A percentile compares a stretch with the other conserved stretches of the same genome.
phyloP scores from a whole-genome alignment of 2,329 filamentous ascomycete species.

The Huntiella savannae region DNA sequence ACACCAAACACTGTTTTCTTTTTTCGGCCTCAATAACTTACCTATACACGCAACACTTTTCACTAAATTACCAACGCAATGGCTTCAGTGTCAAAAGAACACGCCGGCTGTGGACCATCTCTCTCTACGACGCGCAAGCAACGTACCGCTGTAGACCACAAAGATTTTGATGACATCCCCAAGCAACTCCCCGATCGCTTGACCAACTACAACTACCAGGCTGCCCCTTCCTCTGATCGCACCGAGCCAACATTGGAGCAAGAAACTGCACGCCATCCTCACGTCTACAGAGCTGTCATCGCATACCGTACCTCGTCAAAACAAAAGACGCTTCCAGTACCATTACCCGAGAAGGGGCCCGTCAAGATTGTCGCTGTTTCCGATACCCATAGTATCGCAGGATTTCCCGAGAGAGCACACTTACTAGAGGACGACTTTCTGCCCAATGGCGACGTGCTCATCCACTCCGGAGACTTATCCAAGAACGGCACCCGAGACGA shows the following conservation, averaged over 20 bases:
- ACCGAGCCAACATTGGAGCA: neutral
- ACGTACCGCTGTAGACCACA: neutral
- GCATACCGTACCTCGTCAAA: too few species aligned
- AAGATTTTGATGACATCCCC: neutral
- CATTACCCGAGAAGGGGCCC: neutral
- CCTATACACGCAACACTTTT: too few species aligned
- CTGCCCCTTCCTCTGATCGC: neutral
- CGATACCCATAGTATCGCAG: conserved; percentile 20
- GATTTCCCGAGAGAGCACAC: too few species aligned
- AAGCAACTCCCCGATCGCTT: neutral
- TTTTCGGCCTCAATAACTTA: too few species aligned
- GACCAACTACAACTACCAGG: neutral
- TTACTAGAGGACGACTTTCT: conserved; percentile 15
- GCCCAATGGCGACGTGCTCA: conserved; percentile 25
- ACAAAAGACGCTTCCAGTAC: too few species aligned
- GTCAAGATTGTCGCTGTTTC: conserved; percentile 23
- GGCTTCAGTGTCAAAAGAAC: too few species aligned
- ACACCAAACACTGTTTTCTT: too few species aligned
- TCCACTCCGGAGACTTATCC: conserved; percentile 31
- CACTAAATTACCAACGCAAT: too few species aligned
- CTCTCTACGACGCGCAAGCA: neutral
- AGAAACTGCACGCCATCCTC: neutral
- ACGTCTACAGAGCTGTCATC: too few species aligned
- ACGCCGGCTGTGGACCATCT: too few species aligned
- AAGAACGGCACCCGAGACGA: conserved; percentile 45